Percentiles rank a stretch among this genome's conserved stretches.
Evolutionary conservation across 441 rosid genomes (phyloP).

Genomic region (Pelargonium citronellum): DNA sequence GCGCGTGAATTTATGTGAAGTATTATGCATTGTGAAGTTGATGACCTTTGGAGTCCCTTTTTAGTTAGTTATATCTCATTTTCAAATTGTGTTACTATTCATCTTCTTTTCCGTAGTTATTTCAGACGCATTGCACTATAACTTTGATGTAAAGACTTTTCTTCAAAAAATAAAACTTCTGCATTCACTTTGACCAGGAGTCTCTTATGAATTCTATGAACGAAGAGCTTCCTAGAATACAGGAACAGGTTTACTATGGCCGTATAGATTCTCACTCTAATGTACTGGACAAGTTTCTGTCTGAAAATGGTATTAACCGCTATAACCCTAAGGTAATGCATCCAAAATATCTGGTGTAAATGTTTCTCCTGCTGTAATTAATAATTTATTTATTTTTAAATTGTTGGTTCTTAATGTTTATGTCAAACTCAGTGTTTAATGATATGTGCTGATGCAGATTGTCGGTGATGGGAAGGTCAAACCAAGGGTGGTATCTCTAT

Average conservation of each 20-base stretch:
- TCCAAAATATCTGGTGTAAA: slow-evolving; percentile 13
- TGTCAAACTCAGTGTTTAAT: slow-evolving; percentile 14
- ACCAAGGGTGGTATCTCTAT: slow-evolving; percentile 62
- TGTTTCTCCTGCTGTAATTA: background rate
- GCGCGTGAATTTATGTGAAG: background rate
- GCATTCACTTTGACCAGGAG: slow-evolving; percentile 46
- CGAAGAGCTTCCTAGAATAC: slow-evolving; percentile 88
- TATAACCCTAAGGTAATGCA: slow-evolving; percentile 75
- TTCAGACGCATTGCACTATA: background rate
- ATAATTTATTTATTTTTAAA: slow-evolving; percentile 4
- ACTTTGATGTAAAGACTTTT: background rate
- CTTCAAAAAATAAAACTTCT: slow-evolving; percentile 8
- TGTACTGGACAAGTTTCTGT: slow-evolving; percentile 76
- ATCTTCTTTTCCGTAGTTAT: background rate
- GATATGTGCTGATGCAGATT: slow-evolving; percentile 45
- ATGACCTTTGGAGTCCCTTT: background rate
- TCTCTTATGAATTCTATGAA: slow-evolving; percentile 87
- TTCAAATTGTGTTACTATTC: slow-evolving; percentile 5
- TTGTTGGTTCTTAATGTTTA: slow-evolving; percentile 23
- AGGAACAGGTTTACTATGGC: slow-evolving; percentile 93
- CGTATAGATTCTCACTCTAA: slow-evolving; percentile 73
- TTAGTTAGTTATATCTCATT: background rate
- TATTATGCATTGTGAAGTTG: background rate
- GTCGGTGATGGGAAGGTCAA: slow-evolving; percentile 56
- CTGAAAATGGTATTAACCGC: slow-evolving; percentile 80